Conservation (phyloP, 1,284 basidiomycete species). For the Sporisorium exsertum region DNA sequence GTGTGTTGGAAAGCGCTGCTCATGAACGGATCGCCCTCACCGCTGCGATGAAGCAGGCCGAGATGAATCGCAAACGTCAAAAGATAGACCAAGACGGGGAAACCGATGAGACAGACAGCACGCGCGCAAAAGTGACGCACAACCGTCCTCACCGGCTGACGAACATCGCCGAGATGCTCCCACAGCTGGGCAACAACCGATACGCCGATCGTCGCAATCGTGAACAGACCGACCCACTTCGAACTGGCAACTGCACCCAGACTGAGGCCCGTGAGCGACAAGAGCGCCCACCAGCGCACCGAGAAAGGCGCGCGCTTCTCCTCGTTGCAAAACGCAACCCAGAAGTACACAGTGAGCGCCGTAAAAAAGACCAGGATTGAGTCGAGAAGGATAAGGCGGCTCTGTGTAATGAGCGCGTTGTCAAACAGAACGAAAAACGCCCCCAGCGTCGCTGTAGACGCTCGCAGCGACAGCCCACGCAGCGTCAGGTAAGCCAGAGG, state of each 20-base stretch:
- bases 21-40: slow-evolving; percentile 99
- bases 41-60: slow-evolving; percentile 84
- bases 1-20: slow-evolving; percentile 98
- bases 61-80: slow-evolving; percentile 95
- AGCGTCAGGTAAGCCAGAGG: slow-evolving; percentile 94
- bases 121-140: slow-evolving; percentile 87
- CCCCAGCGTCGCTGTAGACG: slow-evolving; percentile 88
- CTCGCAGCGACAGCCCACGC: slow-evolving; percentile 83
- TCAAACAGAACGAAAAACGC: slow-evolving; percentile 94
- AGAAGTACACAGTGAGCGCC: slow-evolving; percentile 85
- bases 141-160: slow-evolving; percentile 81
- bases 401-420: slow-evolving; percentile 94
- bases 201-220: slow-evolving; percentile 92
- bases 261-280: slow-evolving; percentile 85
- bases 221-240: slow-evolving; percentile 99
- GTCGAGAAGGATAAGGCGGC: slow-evolving; percentile 94
- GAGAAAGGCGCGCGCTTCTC: slow-evolving; percentile 82
- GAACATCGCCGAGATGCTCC: slow-evolving; percentile 87
- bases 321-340: slow-evolving; percentile 90
- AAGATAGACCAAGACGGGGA: slow-evolving; percentile 93
- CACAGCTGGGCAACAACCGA: slow-evolving; percentile 89
- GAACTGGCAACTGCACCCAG: slow-evolving; percentile 92
- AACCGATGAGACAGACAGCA: slow-evolving; percentile 84
- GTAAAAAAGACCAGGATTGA: slow-evolving; percentile 98
- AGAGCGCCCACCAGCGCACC: slow-evolving; percentile 89